Evolutionary conservation across 768 basidiomycete genomes (phyloP).

Genomic region (Leucocoprinus leucothites): DNA sequence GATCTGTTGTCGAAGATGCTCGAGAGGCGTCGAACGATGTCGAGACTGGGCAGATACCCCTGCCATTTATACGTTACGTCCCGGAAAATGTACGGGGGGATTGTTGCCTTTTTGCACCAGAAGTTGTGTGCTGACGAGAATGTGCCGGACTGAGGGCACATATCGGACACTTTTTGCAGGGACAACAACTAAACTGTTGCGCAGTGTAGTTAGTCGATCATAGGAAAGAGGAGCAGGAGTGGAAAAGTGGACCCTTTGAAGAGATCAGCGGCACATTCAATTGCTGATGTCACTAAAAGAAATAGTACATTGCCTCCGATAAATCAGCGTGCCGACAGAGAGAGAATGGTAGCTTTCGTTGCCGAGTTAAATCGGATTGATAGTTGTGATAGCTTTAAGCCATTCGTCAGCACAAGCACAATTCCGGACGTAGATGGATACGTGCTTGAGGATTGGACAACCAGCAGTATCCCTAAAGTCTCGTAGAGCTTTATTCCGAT

Average conservation of each 20-base stretch:
- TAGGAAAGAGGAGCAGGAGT: not conserved
- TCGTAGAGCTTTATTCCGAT: too few relatives aligned
- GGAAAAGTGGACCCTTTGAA: too few relatives aligned
- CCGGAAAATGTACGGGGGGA: slow-evolving; percentile 1
- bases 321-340: not conserved
- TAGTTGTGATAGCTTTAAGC: too few relatives aligned
- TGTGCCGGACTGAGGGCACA: not conserved
- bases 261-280: not conserved
- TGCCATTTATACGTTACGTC: not conserved
- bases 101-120: not conserved
- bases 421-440: too few relatives aligned
- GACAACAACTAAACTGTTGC: not conserved
- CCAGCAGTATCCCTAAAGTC: too few relatives aligned
- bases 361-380: too few relatives aligned
- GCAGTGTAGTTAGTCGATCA: not conserved
- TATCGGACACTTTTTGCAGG: not conserved
- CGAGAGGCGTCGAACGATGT: not conserved
- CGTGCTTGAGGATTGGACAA: too few relatives aligned
- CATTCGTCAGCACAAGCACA: too few relatives aligned
- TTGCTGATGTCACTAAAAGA: not conserved
- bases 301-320: not conserved
- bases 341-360: too few relatives aligned
- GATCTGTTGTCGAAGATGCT: not conserved
- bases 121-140: not conserved
- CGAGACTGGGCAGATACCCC: not conserved